phyloP scores from a whole-genome alignment of 345 rosid species.

The Chamaenerion angustifolium region DNA sequence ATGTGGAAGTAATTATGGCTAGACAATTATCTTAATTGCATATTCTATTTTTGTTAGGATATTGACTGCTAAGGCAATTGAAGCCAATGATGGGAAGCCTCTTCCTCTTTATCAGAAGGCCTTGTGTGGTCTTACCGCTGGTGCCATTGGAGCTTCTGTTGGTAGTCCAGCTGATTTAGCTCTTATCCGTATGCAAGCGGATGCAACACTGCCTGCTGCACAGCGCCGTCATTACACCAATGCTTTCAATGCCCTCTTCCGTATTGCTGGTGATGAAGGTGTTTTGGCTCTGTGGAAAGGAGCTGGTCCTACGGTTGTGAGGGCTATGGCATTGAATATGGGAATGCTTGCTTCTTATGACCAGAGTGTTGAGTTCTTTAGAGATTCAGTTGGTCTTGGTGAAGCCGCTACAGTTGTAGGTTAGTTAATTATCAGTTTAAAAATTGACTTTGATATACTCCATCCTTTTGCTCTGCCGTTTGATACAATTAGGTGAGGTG shows the following conservation, averaged over 20 bases:
- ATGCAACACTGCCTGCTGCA: slow-evolving; percentile 79
- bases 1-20: not conserved
- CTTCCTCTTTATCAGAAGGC: slow-evolving; percentile 97
- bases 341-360: slow-evolving; percentile 99
- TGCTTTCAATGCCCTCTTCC: slow-evolving; percentile 93
- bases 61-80: slow-evolving; percentile 75
- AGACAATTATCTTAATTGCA: not conserved
- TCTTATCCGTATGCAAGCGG: slow-evolving; percentile 98
- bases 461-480: too few relatives aligned
- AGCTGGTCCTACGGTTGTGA: slow-evolving; percentile 95
- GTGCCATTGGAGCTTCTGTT: slow-evolving; percentile 86
- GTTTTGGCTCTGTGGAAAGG: slow-evolving; percentile 98
- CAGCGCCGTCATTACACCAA: slow-evolving; percentile 84
- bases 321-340: slow-evolving; percentile 99
- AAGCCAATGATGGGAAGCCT: slow-evolving; percentile 91
- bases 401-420: slow-evolving; percentile 52
- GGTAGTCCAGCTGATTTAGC: slow-evolving; percentile 98
- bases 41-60: slow-evolving; percentile 28
- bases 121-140: slow-evolving; percentile 93
- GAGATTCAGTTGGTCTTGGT: slow-evolving; percentile 59
- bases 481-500: too few relatives aligned
- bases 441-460: not conserved
- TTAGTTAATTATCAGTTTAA: slow-evolving; percentile 8
- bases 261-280: slow-evolving; percentile 77
- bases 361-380: slow-evolving; percentile 83